A percentile compares a stretch with the other conserved stretches of the same genome.
Conservation (phyloP, 2,329 filamentous ascomycete genomes). For the Phoma sp. region DNA sequence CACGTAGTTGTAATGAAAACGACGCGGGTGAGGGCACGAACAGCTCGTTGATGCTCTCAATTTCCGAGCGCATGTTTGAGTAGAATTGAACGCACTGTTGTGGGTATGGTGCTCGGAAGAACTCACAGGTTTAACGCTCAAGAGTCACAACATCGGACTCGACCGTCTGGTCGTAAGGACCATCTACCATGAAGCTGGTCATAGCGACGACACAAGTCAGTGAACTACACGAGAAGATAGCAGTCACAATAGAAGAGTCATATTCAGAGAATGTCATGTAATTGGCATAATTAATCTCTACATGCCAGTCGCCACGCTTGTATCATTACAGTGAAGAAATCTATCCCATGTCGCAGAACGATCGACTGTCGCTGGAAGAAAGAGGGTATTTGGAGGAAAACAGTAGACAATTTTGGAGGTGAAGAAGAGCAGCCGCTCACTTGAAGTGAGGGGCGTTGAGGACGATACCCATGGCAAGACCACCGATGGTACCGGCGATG, state of each 20-base stretch:
- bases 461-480: slow-evolving; percentile 55
- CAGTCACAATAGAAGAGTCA: background rate
- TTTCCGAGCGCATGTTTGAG: too few species aligned
- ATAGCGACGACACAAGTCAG: too few species aligned
- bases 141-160: too few species aligned
- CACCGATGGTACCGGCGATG: slow-evolving; percentile 64
- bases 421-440: slow-evolving; percentile 14
- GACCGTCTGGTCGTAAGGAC: too few species aligned
- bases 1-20: too few species aligned
- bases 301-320: background rate
- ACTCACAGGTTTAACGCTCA: too few species aligned
- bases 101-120: too few species aligned
- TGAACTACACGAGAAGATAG: too few species aligned
- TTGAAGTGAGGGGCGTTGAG: slow-evolving; percentile 66
- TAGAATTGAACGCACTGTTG: too few species aligned
- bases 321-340: slow-evolving; percentile 10
- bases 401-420: slow-evolving; percentile 11
- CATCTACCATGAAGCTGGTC: too few species aligned
- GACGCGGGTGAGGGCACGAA: too few species aligned
- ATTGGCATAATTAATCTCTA: slow-evolving; percentile 5
- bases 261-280: background rate
- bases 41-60: too few species aligned
- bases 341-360: slow-evolving; percentile 10
- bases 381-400: slow-evolving; percentile 17
- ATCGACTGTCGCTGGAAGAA: slow-evolving; percentile 12